Conservation (phyloP, 2,329 filamentous ascomycete genomes). For the Zymoseptoria passerinii region DNA sequence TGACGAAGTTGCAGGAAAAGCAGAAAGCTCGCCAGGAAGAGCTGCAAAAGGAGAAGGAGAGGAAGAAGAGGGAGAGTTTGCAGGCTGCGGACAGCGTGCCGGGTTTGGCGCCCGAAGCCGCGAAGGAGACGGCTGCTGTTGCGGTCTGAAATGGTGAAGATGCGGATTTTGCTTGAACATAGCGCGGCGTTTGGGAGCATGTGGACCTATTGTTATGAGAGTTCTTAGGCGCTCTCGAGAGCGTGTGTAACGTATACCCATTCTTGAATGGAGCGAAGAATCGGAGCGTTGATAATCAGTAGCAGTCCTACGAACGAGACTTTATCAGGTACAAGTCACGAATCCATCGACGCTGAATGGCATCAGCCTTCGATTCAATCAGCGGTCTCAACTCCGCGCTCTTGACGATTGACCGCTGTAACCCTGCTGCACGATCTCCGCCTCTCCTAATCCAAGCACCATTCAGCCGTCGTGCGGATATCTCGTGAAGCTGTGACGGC, state of each 20-base stretch:
- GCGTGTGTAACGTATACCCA: not conserved
- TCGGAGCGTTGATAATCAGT: not conserved
- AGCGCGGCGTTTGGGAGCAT: not conserved
- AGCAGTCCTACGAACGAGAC: not conserved
- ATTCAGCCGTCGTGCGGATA: too few relatives aligned
- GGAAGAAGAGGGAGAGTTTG: constrained; percentile 12
- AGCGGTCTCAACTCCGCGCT: too few relatives aligned
- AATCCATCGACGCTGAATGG: too few relatives aligned
- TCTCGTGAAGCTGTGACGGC: too few relatives aligned
- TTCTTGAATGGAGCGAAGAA: not conserved
- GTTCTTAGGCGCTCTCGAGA: not conserved
- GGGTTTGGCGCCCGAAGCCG: not conserved
- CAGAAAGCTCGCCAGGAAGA: constrained; percentile 19
- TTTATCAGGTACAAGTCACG: too few relatives aligned
- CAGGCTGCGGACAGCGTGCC: not conserved
- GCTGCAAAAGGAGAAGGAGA: constrained; percentile 20
- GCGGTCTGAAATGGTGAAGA: not conserved
- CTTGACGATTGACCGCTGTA: too few relatives aligned
- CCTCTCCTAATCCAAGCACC: too few relatives aligned
- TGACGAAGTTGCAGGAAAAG: constrained; percentile 25
- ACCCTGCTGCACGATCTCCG: too few relatives aligned
- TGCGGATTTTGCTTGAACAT: not conserved
- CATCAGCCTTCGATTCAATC: too few relatives aligned
- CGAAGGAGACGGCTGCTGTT: not conserved
- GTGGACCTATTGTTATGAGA: not conserved